Evolutionary conservation across 2,329 filamentous ascomycete species (phyloP).

Genomic region (Aspergillus tubingensis): DNA sequence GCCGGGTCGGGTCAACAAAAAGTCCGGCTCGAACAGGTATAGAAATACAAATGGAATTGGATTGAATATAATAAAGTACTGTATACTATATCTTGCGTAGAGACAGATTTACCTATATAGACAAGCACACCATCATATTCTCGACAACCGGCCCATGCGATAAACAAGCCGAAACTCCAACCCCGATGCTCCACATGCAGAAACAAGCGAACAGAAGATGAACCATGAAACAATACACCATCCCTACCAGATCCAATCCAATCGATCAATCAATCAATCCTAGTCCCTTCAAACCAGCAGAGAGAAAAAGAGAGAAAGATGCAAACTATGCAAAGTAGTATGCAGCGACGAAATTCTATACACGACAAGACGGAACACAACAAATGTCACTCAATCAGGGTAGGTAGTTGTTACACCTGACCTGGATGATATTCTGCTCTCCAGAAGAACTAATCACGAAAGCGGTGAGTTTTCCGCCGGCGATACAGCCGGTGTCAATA

Average conservation of each 20-base stretch:
- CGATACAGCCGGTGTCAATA: conserved; percentile 79
- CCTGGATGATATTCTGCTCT: conserved; percentile 44
- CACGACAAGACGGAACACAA: background rate
- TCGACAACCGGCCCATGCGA: too few species aligned
- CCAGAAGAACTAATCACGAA: conserved; percentile 67
- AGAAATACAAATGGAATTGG: fast-evolving
- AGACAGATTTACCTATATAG: too few species aligned
- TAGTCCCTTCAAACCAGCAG: conserved; percentile 10
- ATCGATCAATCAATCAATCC: background rate
- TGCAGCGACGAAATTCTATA: background rate
- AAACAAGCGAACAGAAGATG: background rate
- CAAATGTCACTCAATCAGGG: conserved; percentile 7
- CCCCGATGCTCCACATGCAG: background rate
- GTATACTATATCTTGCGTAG: too few species aligned
- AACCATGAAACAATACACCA: background rate
- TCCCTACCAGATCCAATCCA: background rate
- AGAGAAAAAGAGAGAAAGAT: background rate
- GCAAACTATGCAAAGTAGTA: background rate
- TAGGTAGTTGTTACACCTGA: conserved; percentile 42
- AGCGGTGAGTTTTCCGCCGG: conserved; percentile 73
- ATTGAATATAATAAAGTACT: too few species aligned
- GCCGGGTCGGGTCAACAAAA: too few species aligned
- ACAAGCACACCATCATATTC: background rate
- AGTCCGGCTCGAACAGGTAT: too few species aligned
- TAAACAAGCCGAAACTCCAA: background rate